These are phyloP conservation scores for Colletotrichum kahawae DNA, from an alignment of 2,329 filamentous ascomycete genomes.

Conservation along the genomic window DNA sequence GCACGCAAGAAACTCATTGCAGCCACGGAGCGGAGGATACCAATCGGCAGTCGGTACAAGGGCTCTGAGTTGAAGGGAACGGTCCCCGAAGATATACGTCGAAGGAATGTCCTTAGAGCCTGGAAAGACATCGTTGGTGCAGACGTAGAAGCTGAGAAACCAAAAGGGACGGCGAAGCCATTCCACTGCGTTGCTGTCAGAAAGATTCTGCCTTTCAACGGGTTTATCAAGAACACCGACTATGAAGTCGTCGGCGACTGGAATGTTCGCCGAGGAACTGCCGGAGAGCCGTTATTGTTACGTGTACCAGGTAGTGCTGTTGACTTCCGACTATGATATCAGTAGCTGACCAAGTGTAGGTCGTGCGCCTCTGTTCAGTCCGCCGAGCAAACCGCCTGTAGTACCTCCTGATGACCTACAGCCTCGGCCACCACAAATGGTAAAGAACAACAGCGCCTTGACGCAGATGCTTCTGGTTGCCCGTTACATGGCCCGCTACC, in stretches of 20 bases:
- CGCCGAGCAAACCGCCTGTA: not conserved
- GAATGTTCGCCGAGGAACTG: not conserved
- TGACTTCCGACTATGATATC: not conserved
- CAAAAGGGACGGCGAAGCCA: not conserved
- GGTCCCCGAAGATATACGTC: not conserved
- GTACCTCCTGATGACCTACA: not conserved
- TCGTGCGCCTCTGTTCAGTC: not conserved
- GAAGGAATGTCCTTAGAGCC: too few relatives aligned
- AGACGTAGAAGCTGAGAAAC: not conserved
- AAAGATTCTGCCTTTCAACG: not conserved
- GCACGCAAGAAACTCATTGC: not conserved
- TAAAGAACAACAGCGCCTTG: conserved; percentile 25
- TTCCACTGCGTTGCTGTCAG: not conserved
- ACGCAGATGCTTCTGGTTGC: conserved; percentile 31
- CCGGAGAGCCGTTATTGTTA: not conserved
- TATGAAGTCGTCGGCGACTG: not conserved
- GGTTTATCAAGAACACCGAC: not conserved
- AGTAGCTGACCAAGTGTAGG: not conserved
- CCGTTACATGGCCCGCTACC: conserved; percentile 13
- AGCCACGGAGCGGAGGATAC: not conserved
- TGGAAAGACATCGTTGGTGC: not conserved
- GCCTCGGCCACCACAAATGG: not conserved
- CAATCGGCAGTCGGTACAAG: not conserved
- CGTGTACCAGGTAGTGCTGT: not conserved
- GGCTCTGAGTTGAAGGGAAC: not conserved